These are phyloP conservation scores for Exidia glandulosa DNA, from an alignment of 768 basidiomycete species.

Conservation along the genomic window DNA sequence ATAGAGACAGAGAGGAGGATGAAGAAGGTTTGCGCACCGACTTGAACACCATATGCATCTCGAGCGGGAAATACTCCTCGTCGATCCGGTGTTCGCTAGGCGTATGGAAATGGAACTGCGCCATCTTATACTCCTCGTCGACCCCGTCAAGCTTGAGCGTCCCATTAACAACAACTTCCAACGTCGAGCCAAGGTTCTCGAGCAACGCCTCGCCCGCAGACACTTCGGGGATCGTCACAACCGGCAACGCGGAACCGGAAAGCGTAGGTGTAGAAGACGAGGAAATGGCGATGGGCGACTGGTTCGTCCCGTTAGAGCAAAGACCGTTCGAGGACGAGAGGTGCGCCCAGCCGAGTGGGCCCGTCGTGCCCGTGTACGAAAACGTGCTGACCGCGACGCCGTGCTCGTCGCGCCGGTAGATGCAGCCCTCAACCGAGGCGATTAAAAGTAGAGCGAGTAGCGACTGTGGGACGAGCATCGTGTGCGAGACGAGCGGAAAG, in stretches of 20 bases:
- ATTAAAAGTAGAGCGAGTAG: too few relatives aligned
- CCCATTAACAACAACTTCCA: neutral
- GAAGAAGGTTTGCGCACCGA: neutral
- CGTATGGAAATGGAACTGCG: neutral
- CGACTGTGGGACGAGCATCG: too few relatives aligned
- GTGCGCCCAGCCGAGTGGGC: neutral
- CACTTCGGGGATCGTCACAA: neutral
- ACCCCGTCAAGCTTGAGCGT: neutral
- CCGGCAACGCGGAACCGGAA: neutral
- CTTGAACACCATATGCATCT: neutral
- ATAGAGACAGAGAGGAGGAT: neutral
- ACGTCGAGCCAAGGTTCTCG: neutral
- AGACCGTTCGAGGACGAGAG: neutral
- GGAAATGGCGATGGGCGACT: neutral
- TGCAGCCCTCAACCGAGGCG: too few relatives aligned
- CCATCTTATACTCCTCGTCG: neutral
- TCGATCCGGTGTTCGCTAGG: neutral
- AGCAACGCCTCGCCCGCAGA: neutral
- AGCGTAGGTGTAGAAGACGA: neutral
- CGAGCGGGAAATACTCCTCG: neutral
- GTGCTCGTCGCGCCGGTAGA: neutral
- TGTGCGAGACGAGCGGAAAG: too few relatives aligned
- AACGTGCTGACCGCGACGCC: neutral
- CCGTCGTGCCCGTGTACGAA: neutral
- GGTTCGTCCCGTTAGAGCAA: neutral